A percentile compares a stretch with the other conserved stretches of the same genome.
Conservation (phyloP, 495 filamentous ascomycete species). For the Hapsidospora chrysogenum region DNA sequence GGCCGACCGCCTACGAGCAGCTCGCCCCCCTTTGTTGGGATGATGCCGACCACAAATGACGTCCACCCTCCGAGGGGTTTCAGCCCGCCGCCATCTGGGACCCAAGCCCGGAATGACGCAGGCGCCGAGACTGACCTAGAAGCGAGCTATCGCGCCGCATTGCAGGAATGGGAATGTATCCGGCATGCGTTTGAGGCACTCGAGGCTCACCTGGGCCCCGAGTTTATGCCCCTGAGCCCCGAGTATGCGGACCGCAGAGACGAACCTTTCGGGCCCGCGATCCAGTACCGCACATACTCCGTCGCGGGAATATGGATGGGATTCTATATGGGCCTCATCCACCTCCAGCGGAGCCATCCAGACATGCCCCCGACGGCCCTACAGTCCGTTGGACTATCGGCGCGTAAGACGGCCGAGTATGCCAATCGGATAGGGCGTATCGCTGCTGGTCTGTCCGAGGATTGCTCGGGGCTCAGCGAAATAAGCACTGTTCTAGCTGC, state of each 20-base stretch:
- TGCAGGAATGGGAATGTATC: slow-evolving; percentile 69
- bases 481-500: slow-evolving; percentile 72
- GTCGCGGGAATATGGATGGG: slow-evolving; percentile 76
- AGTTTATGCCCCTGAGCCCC: slow-evolving; percentile 62
- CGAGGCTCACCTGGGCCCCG: slow-evolving; percentile 45
- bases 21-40: slow-evolving; percentile 36
- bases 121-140: slow-evolving; percentile 33
- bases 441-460: slow-evolving; percentile 59
- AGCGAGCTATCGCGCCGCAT: slow-evolving; percentile 46
- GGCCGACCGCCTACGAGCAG: slow-evolving; percentile 9
- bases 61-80: slow-evolving; percentile 42
- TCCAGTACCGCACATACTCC: slow-evolving; percentile 69
- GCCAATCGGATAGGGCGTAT: slow-evolving; percentile 70
- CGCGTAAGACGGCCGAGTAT: slow-evolving; percentile 46
- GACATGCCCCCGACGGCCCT: slow-evolving; percentile 86
- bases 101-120: slow-evolving; percentile 16
- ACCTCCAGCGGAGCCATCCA: slow-evolving; percentile 64
- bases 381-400: slow-evolving; percentile 59
- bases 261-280: slow-evolving; percentile 63
- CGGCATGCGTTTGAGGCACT: slow-evolving; percentile 50
- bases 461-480: slow-evolving; percentile 32
- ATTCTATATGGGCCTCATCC: slow-evolving; percentile 66
- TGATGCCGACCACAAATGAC: slow-evolving; percentile 39
- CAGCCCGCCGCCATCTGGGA: slow-evolving; percentile 20
- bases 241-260: slow-evolving; percentile 43